Evolutionary conservation across 2,329 filamentous ascomycete species (phyloP).

Genomic region (Aspergillus sergii): DNA sequence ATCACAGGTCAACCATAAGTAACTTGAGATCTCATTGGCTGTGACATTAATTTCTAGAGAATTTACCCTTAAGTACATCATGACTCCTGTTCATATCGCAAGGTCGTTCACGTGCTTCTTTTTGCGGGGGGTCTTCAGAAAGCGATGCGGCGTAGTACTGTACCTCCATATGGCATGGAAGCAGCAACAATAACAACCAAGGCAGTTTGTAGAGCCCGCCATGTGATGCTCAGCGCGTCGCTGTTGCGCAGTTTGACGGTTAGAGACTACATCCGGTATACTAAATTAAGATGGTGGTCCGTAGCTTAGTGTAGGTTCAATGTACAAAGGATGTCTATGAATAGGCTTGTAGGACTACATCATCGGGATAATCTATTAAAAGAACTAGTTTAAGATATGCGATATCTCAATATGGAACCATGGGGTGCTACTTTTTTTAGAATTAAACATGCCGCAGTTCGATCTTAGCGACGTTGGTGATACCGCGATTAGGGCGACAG

Average conservation of each 20-base stretch:
- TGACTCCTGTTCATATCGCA: neutral
- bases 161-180: neutral
- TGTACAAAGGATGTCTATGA: neutral
- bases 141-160: neutral
- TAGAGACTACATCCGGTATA: neutral
- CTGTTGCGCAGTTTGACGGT: neutral
- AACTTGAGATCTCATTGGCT: neutral
- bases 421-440: conserved; percentile 11
- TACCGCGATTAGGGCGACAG: neutral
- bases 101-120: neutral
- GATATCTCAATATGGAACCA: neutral
- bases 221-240: neutral
- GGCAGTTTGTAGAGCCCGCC: neutral
- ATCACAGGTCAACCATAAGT: neutral
- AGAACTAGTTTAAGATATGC: conserved; percentile 7
- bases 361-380: conserved; percentile 14
- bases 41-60: neutral
- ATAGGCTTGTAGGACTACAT: neutral
- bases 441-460: conserved; percentile 6
- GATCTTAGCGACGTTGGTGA: conserved; percentile 1
- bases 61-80: too few relatives aligned
- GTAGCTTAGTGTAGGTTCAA: neutral
- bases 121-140: neutral
- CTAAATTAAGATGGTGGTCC: neutral
- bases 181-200: neutral